Conservation (phyloP, 2,329 filamentous ascomycete genomes). For the Fusarium chuoi region DNA sequence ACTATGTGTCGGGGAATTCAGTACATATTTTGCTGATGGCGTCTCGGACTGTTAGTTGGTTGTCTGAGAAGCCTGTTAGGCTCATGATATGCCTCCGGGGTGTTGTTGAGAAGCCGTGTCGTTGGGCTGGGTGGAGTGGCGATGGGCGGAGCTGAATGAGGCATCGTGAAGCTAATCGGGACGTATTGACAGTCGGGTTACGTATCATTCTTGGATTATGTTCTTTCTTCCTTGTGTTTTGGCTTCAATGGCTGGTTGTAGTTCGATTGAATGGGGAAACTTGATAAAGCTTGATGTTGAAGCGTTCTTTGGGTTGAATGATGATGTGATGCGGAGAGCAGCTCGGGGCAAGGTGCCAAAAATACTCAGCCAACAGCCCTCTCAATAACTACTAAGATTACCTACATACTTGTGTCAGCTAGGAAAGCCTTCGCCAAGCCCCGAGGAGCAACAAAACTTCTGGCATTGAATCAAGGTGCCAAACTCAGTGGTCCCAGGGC, state of each 20-base stretch:
- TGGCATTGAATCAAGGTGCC: neutral
- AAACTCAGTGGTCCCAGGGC: rapidly evolving
- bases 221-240: neutral
- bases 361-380: rapidly evolving
- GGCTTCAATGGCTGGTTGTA: too few relatives aligned
- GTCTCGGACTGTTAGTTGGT: slow-evolving; percentile 77
- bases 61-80: slow-evolving; percentile 75
- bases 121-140: neutral
- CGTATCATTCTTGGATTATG: neutral
- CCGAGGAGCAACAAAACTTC: neutral
- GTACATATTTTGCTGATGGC: slow-evolving; percentile 75
- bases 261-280: neutral
- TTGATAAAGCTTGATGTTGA: neutral
- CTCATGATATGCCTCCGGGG: slow-evolving; percentile 68
- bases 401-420: neutral
- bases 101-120: slow-evolving; percentile 51
- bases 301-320: neutral
- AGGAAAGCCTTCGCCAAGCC: neutral
- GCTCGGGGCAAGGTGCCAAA: neutral
- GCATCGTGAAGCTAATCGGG: slow-evolving; percentile 10
- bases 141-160: slow-evolving; percentile 15
- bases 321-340: neutral
- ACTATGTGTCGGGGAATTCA: slow-evolving; percentile 79
- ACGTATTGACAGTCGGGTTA: neutral
- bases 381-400: rapidly evolving